phyloP scores from a whole-genome alignment of 495 filamentous ascomycete genomes.

The Xylaria flabelliformis region DNA sequence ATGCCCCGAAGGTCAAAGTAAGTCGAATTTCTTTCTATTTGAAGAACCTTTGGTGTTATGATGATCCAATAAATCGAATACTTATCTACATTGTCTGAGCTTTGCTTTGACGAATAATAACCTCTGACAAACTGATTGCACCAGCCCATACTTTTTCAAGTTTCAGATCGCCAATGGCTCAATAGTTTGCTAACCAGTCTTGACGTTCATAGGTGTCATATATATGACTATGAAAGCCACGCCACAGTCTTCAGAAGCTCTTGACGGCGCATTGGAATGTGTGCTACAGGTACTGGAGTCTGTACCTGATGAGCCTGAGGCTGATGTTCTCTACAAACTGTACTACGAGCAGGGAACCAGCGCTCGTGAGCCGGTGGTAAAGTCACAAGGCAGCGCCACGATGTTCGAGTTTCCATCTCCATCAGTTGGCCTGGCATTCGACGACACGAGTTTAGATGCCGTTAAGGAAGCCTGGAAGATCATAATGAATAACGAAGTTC shows the following conservation, averaged over 20 bases:
- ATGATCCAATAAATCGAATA: constrained; percentile 87
- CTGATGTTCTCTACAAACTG: constrained; percentile 62
- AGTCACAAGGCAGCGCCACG: constrained; percentile 24
- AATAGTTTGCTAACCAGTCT: constrained; percentile 52
- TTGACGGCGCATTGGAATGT: constrained; percentile 61
- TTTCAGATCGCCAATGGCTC: constrained; percentile 20
- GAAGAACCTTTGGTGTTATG: constrained; percentile 48
- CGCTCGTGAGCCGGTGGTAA: constrained; percentile 32
- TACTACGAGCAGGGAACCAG: constrained; percentile 63
- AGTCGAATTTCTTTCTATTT: constrained; percentile 49
- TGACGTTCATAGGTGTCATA: constrained; percentile 64
- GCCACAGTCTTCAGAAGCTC: constrained; percentile 44
- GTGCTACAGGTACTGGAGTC: constrained; percentile 56
- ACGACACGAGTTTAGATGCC: constrained; percentile 66
- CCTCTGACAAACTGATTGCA: constrained; percentile 87
- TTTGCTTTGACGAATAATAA: constrained; percentile 78
- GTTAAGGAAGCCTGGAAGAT: constrained; percentile 69
- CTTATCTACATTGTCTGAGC: constrained; percentile 99
- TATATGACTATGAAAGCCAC: constrained; percentile 65
- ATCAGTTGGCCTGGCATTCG: constrained; percentile 68
- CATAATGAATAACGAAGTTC: constrained; percentile 60
- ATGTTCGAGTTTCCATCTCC: constrained; percentile 59
- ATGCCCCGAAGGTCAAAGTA: constrained; percentile 86
- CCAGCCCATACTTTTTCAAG: constrained; percentile 24
- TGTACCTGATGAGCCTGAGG: constrained; percentile 2